These are phyloP conservation scores for Ustilago loliicola DNA, from an alignment of 1,284 basidiomycete genomes.

Conservation along the genomic window DNA sequence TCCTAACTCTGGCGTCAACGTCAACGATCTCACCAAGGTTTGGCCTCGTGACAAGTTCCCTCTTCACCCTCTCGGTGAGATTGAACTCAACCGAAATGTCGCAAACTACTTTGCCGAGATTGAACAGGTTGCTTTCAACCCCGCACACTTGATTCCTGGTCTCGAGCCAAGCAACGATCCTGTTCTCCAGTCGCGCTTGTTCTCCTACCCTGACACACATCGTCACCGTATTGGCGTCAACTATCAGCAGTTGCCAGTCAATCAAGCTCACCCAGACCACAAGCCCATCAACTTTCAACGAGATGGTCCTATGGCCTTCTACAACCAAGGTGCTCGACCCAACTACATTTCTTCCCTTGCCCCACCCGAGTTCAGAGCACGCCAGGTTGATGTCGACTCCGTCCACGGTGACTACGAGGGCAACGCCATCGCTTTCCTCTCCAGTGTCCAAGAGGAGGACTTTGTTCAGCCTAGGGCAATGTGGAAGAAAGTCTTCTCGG, in stretches of 20 bases:
- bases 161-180: constrained; percentile 63
- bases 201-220: constrained; percentile 83
- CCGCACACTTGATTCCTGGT: constrained; percentile 58
- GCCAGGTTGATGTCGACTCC: constrained; percentile 38
- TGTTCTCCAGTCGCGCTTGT: constrained; percentile 63
- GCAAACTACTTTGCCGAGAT: constrained; percentile 66
- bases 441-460: constrained; percentile 77
- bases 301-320: constrained; percentile 54
- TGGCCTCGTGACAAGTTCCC: constrained; percentile 60
- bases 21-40: constrained; percentile 60
- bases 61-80: constrained; percentile 56
- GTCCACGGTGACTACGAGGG: constrained; percentile 71
- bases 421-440: constrained; percentile 75
- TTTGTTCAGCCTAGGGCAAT: constrained; percentile 89
- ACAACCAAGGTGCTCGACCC: constrained; percentile 59
- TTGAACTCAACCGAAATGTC: constrained; percentile 60
- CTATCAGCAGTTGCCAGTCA: constrained; percentile 63
- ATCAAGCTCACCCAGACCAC: constrained; percentile 39
- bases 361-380: constrained; percentile 42
- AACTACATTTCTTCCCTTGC: constrained; percentile 54
- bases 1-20: constrained; percentile 38
- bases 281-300: constrained; percentile 56
- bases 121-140: constrained; percentile 60
- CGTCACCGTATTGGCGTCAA: constrained; percentile 76
- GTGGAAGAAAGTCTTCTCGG: constrained; percentile 82